phyloP scores from a whole-genome alignment of 1,139 yeast genomes.

The Hyphopichia buzzinii region DNA sequence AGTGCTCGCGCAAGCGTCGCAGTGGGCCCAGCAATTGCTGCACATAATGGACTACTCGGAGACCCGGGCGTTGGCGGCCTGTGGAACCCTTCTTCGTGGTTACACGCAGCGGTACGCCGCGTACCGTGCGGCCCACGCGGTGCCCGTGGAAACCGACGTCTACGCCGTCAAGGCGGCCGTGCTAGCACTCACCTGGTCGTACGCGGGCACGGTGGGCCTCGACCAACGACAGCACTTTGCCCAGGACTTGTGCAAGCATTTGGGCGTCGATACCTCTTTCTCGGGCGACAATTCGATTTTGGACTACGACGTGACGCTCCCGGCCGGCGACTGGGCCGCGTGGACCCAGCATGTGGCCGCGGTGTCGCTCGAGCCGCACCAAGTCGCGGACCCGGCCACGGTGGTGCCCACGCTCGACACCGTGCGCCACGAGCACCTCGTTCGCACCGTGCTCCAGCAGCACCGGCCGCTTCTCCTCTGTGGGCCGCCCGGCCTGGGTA shows the following conservation, averaged over 20 bases:
- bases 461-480: slow-evolving; percentile 70
- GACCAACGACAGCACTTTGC: slow-evolving; percentile 41
- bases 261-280: slow-evolving; percentile 11
- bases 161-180: slow-evolving; percentile 40
- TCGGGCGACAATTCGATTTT: slow-evolving; percentile 15
- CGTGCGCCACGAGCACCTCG: slow-evolving; percentile 58
- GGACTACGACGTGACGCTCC: slow-evolving; percentile 48
- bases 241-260: background rate
- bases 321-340: slow-evolving; percentile 50
- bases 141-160: slow-evolving; percentile 14
- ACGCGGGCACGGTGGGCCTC: slow-evolving; percentile 57
- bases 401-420: slow-evolving; percentile 85
- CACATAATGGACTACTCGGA: slow-evolving; percentile 58
- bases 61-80: slow-evolving; percentile 33
- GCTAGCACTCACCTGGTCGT: slow-evolving; percentile 62
- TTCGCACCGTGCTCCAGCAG: slow-evolving; percentile 56
- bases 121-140: background rate
- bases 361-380: slow-evolving; percentile 58
- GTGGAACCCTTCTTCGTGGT: background rate
- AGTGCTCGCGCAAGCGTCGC: slow-evolving; percentile 7
- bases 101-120: background rate
- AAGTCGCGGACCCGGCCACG: slow-evolving; percentile 59
- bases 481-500: slow-evolving; percentile 98
- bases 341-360: slow-evolving; percentile 46
- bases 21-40: slow-evolving; percentile 17